Conservation (phyloP, 2,329 filamentous ascomycete genomes). For the Apiospora hydei region DNA sequence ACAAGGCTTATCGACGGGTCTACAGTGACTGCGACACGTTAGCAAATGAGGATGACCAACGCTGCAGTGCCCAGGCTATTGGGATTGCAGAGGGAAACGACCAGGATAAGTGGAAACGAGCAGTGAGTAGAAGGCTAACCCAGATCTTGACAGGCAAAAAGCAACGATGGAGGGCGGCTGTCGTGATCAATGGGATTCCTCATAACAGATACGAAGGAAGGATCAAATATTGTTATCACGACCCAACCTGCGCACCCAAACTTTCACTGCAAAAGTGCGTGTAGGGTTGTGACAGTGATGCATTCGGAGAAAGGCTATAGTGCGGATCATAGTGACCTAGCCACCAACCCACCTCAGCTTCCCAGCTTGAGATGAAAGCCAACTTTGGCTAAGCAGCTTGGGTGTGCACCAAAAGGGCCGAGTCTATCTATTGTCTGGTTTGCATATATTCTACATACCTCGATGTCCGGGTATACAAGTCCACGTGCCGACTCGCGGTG, state of each 20-base stretch:
- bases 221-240: neutral
- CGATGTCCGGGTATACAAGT: neutral
- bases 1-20: neutral
- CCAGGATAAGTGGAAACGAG: neutral
- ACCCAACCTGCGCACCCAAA: neutral
- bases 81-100: neutral
- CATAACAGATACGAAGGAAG: too few relatives aligned
- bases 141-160: neutral
- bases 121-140: neutral
- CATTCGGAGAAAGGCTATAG: neutral
- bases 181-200: neutral
- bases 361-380: constrained; percentile 5
- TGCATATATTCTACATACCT: constrained; percentile 3
- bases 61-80: neutral
- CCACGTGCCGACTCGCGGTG: constrained; percentile 7
- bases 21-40: neutral
- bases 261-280: neutral
- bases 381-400: neutral
- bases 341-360: neutral
- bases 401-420: neutral
- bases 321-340: constrained; percentile 6
- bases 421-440: neutral
- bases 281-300: neutral
- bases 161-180: neutral
- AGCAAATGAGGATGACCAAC: neutral